These are phyloP conservation scores for Solanum virginianum DNA, from an alignment of 257 asterid species.

Conservation along the genomic window DNA sequence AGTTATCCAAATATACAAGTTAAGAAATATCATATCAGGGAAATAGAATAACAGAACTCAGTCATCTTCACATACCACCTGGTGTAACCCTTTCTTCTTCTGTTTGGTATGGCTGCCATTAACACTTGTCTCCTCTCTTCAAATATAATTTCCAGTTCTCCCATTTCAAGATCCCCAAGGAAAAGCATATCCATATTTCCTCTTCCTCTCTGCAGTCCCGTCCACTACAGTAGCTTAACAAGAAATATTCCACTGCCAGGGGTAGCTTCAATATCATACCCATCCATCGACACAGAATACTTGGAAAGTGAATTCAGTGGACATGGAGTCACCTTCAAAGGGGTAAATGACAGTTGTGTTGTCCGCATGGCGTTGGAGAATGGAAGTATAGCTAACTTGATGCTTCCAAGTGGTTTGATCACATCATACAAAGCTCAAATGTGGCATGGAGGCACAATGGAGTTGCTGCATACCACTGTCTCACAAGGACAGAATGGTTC, in stretches of 20 bases:
- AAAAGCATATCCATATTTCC: background rate
- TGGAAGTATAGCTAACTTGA: constrained; percentile 44
- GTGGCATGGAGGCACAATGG: constrained; percentile 76
- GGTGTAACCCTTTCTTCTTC: background rate
- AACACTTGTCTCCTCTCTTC: constrained; percentile 6
- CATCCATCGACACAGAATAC: constrained; percentile 13
- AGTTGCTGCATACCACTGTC: constrained; percentile 61
- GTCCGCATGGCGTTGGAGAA: constrained; percentile 46
- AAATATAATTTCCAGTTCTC: constrained; percentile 1
- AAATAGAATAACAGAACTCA: background rate
- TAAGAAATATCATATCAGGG: background rate
- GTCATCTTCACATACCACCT: background rate
- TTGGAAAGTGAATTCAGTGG: constrained; percentile 28
- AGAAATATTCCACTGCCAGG: constrained; percentile 16
- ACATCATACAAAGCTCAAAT: constrained; percentile 63
- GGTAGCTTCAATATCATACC: constrained; percentile 14
- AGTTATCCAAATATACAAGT: constrained; percentile 1
- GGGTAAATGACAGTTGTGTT: constrained; percentile 29
- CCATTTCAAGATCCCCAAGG: background rate
- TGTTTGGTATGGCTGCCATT: constrained; percentile 14
- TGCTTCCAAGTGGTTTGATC: constrained; percentile 74
- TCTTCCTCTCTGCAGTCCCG: background rate
- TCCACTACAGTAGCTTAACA: background rate
- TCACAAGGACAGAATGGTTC: constrained; percentile 15
- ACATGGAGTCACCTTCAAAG: constrained; percentile 39